Percentiles rank a stretch among this genome's conserved stretches.
These are phyloP conservation scores for Sechiopsis laciniata DNA, from an alignment of 306 rosid genomes.

Conservation along the genomic window DNA sequence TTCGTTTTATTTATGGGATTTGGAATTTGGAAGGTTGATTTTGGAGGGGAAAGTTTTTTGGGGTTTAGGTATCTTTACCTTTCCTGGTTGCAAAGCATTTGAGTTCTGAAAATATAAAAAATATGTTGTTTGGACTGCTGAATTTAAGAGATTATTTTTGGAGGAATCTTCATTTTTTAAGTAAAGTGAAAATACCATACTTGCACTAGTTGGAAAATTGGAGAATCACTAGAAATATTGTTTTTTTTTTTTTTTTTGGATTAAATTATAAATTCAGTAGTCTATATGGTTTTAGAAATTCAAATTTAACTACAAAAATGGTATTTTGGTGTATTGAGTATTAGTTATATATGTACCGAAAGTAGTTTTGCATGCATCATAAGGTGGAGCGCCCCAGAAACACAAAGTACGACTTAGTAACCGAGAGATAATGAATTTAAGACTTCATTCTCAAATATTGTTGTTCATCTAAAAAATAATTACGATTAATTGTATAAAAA, in stretches of 20 bases:
- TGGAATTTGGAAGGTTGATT: conserved; percentile 35
- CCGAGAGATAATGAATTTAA: too few species aligned
- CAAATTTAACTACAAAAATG: too few species aligned
- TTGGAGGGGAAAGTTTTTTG: conserved; percentile 29
- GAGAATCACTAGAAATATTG: background rate
- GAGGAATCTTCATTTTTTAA: background rate
- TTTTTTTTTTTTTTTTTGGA: background rate
- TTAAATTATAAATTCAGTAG: too few species aligned
- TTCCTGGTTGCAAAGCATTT: conserved; percentile 53
- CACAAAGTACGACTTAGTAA: too few species aligned
- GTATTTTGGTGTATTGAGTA: too few species aligned
- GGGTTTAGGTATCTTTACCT: conserved; percentile 95
- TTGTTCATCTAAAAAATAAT: too few species aligned
- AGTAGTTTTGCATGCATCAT: too few species aligned
- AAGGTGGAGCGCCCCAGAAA: too few species aligned
- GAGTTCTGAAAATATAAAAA: background rate
- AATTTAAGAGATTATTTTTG: background rate
- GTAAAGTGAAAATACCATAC: conserved; percentile 17
- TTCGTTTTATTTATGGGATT: background rate
- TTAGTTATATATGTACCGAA: too few species aligned
- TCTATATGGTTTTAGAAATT: too few species aligned
- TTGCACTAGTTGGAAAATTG: background rate
- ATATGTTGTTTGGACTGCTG: background rate
- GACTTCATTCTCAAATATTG: too few species aligned
- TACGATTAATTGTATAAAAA: too few species aligned